phyloP scores from a whole-genome alignment of 345 rosid species.

The Eucalyptus decipiens region DNA sequence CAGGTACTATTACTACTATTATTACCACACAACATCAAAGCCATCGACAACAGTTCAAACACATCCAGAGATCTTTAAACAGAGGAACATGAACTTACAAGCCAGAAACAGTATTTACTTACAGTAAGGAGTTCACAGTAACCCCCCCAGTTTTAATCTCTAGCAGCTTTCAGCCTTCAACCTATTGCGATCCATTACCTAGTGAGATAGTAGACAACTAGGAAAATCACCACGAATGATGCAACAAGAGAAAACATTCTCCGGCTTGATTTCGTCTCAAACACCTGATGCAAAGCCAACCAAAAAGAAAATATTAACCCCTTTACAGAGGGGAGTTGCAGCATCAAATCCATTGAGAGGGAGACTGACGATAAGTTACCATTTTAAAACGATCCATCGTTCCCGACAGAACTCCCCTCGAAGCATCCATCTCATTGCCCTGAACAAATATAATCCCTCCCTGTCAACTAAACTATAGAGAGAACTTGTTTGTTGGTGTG shows the following conservation, averaged over 20 bases:
- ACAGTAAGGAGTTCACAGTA: not conserved
- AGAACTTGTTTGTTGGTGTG: not conserved
- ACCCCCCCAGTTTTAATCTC: not conserved
- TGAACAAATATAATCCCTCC: not conserved
- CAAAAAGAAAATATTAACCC: not conserved
- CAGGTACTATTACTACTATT: not conserved
- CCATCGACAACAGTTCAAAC: not conserved
- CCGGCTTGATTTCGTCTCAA: slow-evolving; percentile 91
- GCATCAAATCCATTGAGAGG: not conserved
- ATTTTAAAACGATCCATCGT: slow-evolving; percentile 93
- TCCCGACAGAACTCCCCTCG: slow-evolving; percentile 83
- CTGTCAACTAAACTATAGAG: not conserved
- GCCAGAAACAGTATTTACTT: not conserved
- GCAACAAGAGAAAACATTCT: slow-evolving; percentile 85
- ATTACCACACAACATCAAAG: not conserved
- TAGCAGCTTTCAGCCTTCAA: not conserved
- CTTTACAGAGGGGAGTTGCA: not conserved
- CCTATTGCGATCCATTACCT: slow-evolving; percentile 17
- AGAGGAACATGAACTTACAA: not conserved
- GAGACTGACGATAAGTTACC: slow-evolving; percentile 16
- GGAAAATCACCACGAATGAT: slow-evolving; percentile 72
- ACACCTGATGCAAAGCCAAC: slow-evolving; percentile 33
- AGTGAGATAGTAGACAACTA: slow-evolving; percentile 74
- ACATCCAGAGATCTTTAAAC: not conserved
- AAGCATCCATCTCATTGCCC: slow-evolving; percentile 97